phyloP scores from a whole-genome alignment of 2,329 filamentous ascomycete species.

The Colletotrichum paranaense region DNA sequence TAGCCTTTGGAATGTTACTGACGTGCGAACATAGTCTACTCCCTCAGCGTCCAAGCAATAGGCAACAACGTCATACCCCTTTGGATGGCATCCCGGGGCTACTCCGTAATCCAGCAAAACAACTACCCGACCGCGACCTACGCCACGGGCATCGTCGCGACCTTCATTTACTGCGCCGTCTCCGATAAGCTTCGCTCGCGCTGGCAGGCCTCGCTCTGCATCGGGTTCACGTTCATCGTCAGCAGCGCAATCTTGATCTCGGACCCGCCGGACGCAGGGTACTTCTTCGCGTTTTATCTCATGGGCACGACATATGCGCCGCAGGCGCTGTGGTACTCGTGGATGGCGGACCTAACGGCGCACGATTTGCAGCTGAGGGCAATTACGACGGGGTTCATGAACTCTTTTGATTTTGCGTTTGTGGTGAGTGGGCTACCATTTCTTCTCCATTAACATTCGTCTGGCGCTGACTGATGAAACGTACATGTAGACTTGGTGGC shows the following conservation, averaged over 20 bases:
- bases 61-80: slow-evolving; percentile 57
- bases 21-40: slow-evolving; percentile 46
- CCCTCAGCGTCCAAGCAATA: slow-evolving; percentile 54
- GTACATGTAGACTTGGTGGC: slow-evolving; percentile 47
- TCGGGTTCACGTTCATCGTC: slow-evolving; percentile 54
- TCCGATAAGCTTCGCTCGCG: slow-evolving; percentile 55
- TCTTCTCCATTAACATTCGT: not conserved
- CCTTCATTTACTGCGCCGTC: slow-evolving; percentile 51
- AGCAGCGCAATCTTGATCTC: slow-evolving; percentile 51
- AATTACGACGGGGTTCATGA: slow-evolving; percentile 57
- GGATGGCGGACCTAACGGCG: slow-evolving; percentile 56
- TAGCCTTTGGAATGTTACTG: not conserved
- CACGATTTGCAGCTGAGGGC: slow-evolving; percentile 54
- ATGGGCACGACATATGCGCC: slow-evolving; percentile 57
- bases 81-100: slow-evolving; percentile 57
- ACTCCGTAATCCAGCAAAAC: slow-evolving; percentile 55
- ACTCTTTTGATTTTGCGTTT: slow-evolving; percentile 55
- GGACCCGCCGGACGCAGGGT: slow-evolving; percentile 46
- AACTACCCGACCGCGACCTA: slow-evolving; percentile 56
- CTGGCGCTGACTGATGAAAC: not conserved
- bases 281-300: slow-evolving; percentile 57
- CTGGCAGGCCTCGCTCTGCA: slow-evolving; percentile 55
- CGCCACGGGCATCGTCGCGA: slow-evolving; percentile 54
- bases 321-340: slow-evolving; percentile 58
- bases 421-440: slow-evolving; percentile 37